These are phyloP conservation scores for Didymella lethalis DNA, from an alignment of 2,329 filamentous ascomycete genomes.

Conservation along the genomic window DNA sequence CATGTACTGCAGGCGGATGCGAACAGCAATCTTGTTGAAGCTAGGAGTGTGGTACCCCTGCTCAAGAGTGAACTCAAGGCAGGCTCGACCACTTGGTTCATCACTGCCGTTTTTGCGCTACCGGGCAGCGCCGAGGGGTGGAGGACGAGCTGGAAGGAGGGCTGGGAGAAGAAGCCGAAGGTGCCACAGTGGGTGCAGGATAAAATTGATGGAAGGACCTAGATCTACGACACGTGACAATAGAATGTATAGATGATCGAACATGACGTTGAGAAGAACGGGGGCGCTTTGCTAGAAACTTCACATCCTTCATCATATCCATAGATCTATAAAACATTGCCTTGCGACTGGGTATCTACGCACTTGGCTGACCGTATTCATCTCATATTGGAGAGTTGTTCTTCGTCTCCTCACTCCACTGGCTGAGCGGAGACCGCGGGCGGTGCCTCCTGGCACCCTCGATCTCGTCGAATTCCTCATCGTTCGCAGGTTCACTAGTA, in stretches of 20 bases:
- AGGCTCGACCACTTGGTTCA: conserved; percentile 70
- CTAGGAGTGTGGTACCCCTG: conserved; percentile 74
- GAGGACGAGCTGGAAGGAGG: conserved; percentile 50
- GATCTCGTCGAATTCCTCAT: conserved; percentile 47
- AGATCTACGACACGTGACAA: background rate
- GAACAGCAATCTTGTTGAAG: conserved; percentile 79
- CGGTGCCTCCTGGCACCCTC: conserved; percentile 35
- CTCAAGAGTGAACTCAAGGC: conserved; percentile 68
- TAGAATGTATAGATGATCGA: background rate
- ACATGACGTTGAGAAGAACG: too few species aligned
- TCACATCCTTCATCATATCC: background rate
- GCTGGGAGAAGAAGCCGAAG: conserved; percentile 66
- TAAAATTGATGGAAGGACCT: conserved; percentile 2
- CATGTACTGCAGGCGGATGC: conserved; percentile 78
- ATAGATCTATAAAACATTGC: background rate
- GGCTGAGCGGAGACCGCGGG: conserved; percentile 38
- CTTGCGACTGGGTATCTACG: conserved; percentile 14
- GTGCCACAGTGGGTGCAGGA: conserved; percentile 68
- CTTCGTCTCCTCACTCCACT: conserved; percentile 48
- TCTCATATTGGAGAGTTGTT: conserved; percentile 14
- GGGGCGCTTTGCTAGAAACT: too few species aligned
- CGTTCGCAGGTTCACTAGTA: conserved; percentile 43
- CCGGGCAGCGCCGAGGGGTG: conserved; percentile 64
- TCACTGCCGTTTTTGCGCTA: conserved; percentile 75
- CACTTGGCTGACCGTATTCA: background rate